Evolutionary conservation across 2,329 filamentous ascomycete genomes (phyloP), one percentile per base, ranked within the genome.

Genomic region (Coniella vitis): DNA sequence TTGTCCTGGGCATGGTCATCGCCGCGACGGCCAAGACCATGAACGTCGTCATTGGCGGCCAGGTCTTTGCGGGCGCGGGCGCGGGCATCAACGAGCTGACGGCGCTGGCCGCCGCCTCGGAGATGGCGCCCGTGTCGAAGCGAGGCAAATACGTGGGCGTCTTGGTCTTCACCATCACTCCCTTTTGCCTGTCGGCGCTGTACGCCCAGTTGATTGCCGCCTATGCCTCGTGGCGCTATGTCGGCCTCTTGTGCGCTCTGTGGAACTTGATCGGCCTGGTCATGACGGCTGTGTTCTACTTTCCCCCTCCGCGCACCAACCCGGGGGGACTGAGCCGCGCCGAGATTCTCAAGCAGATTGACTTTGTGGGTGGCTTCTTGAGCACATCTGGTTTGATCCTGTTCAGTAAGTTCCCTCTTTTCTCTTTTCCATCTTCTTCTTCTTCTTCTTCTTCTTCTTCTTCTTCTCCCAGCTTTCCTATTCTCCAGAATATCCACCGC

Each of bases 31-130:
- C 81, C 2, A 61, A 77, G 20, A 66, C 58, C 10, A 84, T 84
- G 75, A 79, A 81, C 54, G 63, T 68, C 22, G 81, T 83, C 53
- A 84, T 85, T 55, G 73, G 77, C 76, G 65, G 70, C 14, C 72
- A 72, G 69, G 60, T 61, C 2, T 70, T 86, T 54, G 73, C 81
- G 9, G 83, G 83, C 2, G 68, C 79, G 5, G 83, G 83, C 31
- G 81, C 82, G 10, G 83, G 83, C 13, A 74, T 86, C 52, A 82
- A 81, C 55, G 83, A 86, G 61, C 67, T 87, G 31, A 86, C 81
- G 5, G 81, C 83, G 4, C 68, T 87, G 8, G 81, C 83, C 22
- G 83, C 75, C 31, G 83, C 82, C 1, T 79, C 81, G 2, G 83
- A 87, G 60, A 71, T 87, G 52, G 84, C 81, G 0, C 83, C 84